Evolutionary conservation across 805 yeast species (phyloP), one percentile per base, ranked within the genome.

Genomic region (Zygosaccharomyces bisporus): DNA sequence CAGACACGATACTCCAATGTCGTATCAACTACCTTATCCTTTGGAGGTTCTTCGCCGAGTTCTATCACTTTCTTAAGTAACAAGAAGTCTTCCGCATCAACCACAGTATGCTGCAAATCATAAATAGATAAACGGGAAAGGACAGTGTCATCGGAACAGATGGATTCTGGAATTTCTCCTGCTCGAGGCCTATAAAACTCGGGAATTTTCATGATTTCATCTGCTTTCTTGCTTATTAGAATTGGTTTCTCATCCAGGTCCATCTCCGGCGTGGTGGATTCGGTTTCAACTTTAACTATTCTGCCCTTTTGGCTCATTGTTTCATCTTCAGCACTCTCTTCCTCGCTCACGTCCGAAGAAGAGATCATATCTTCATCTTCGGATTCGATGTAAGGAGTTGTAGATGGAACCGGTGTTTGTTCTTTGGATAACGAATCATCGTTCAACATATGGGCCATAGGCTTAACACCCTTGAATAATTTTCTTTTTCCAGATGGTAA

Each of bases 51-150:
- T 10, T 32, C 14, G 21, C 14, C 20, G 10, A 42, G 20, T 3
- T 56, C 48, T 8, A 81, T 61, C 0, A 78, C 68, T 43, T 72
- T 70, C 43, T 70, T 69, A 16, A 86, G 72, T 13, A 83, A 57
- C 29, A 57, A 60, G 38, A 80, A 66, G 61, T 89, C 97, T 60
- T 90, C 96, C 1, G 77, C 79, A 57, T 89, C 96, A 53, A 77
- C 79, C 4, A 89, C 64, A 2, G 79, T 45, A 2, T 62, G 57
- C 50, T 82, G 84, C 2, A 86, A 51, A 14, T 70, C 69, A 4
- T 66, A 68, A 17, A 88, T 55, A 35, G 51, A 47, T 4, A 58
- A 12, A n/a, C 21, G 18, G 2, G 24, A 23, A 1, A 34, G 16
- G 9, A 41, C 31, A 8, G 50, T 25, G 30, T 64, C 65, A 34